phyloP scores from a whole-genome alignment of 352 stramenopile species.

The Globisporangium ultimum region DNA sequence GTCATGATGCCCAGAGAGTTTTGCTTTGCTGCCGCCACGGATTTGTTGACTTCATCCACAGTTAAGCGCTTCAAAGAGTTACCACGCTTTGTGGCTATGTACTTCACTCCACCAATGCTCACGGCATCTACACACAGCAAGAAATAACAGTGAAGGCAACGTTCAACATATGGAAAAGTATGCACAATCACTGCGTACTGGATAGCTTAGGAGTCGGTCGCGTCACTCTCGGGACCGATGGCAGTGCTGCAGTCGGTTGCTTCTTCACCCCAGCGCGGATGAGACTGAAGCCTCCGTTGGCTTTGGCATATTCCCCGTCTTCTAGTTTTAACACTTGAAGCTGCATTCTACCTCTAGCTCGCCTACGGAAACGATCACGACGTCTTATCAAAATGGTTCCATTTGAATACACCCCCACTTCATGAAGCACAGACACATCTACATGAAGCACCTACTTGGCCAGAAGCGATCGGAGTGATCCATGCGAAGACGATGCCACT shows the following conservation, averaged over 20 bases:
- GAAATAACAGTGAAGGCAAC: constrained; percentile 1
- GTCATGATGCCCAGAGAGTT: background rate
- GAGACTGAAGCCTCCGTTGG: constrained; percentile 68
- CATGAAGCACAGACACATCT: background rate
- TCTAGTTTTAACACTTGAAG: constrained; percentile 52
- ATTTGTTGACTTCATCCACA: constrained; percentile 20
- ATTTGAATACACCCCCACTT: background rate
- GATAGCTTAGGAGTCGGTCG: background rate
- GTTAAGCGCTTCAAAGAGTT: constrained; percentile 41
- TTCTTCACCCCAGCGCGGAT: constrained; percentile 51
- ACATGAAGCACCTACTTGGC: constrained; percentile 7
- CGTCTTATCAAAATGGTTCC: background rate
- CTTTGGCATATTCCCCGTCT: constrained; percentile 74
- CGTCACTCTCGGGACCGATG: background rate
- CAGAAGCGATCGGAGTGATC: constrained; percentile 6
- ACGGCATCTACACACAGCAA: constrained; percentile 29
- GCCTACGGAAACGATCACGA: constrained; percentile 11
- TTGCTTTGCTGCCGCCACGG: constrained; percentile 6
- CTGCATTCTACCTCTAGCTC: constrained; percentile 40
- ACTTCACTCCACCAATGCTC: constrained; percentile 42
- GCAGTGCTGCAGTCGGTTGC: background rate
- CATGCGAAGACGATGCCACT: constrained; percentile 5
- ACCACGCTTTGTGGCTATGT: constrained; percentile 35
- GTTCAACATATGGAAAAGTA: background rate
- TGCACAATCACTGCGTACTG: too few species aligned